Conservation (phyloP, 768 basidiomycete genomes). For the Amanita fuliginea region DNA sequence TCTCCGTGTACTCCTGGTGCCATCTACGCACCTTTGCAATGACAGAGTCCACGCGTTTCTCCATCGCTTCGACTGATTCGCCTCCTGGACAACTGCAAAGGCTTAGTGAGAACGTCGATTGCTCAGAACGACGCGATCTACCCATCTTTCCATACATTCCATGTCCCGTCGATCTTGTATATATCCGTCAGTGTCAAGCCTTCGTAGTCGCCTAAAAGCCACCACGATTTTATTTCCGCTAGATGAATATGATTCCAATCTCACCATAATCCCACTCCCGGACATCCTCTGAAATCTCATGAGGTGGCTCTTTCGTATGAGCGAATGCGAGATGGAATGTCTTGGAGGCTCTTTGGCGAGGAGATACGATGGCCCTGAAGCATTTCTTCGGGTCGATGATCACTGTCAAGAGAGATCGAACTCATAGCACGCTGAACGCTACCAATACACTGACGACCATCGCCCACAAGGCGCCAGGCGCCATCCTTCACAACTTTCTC, state of each 20-base stretch:
- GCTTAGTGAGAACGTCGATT: constrained; percentile 1
- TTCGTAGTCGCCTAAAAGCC: constrained; percentile 61
- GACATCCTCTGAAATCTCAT: constrained; percentile 51
- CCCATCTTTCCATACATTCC: constrained; percentile 87
- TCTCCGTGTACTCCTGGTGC: constrained; percentile 60
- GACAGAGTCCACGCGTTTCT: constrained; percentile 62
- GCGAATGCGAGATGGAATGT: constrained; percentile 80
- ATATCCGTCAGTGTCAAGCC: constrained; percentile 78
- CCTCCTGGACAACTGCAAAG: constrained; percentile 69
- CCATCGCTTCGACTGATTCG: constrained; percentile 76
- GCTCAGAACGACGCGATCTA: constrained; percentile 17
- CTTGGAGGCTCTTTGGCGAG: constrained; percentile 73
- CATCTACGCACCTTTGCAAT: constrained; percentile 66
- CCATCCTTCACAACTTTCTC: constrained; percentile 58
- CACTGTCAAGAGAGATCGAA: constrained; percentile 25
- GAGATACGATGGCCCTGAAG: constrained; percentile 69
- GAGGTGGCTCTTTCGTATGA: constrained; percentile 30
- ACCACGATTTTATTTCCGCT: constrained; percentile 1
- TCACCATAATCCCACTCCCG: constrained; percentile 82
- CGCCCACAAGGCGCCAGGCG: constrained; percentile 60
- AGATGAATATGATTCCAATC: background rate
- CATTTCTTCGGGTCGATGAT: constrained; percentile 74
- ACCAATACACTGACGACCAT: constrained; percentile 51
- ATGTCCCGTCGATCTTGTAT: constrained; percentile 41
- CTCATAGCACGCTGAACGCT: background rate